Conservation (phyloP, 805 yeast species). For the Lipomyces chichibuensis region DNA sequence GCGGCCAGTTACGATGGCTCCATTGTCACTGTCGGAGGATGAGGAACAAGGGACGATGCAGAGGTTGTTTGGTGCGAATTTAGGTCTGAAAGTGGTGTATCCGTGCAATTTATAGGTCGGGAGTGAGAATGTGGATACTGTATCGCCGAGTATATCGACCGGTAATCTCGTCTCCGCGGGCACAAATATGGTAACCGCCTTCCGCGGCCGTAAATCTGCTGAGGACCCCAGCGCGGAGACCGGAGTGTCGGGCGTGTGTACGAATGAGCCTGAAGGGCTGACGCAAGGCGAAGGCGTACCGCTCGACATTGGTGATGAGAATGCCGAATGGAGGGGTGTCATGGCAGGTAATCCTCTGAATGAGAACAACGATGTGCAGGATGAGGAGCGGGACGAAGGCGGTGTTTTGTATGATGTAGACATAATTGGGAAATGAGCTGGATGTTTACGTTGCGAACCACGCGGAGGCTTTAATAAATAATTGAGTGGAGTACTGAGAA, state of each 20-base stretch:
- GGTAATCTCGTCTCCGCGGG: slow-evolving; percentile 8
- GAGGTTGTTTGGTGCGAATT: slow-evolving; percentile 12
- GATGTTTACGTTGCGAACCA: neutral
- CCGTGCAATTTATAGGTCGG: slow-evolving; percentile 17
- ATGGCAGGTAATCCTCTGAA: neutral
- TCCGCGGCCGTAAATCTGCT: neutral
- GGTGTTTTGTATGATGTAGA: neutral
- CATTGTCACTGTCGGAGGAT: neutral
- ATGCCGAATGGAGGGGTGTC: neutral
- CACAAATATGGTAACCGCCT: slow-evolving; percentile 15
- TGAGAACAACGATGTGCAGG: neutral
- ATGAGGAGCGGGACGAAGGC: neutral
- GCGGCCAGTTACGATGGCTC: slow-evolving; percentile 7
- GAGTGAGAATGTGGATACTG: slow-evolving; percentile 1
- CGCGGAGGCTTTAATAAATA: neutral
- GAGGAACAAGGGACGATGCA: slow-evolving; percentile 7
- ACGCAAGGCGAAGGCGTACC: neutral
- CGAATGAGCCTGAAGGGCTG: neutral
- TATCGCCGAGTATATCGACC: slow-evolving; percentile 5
- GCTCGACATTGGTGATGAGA: slow-evolving; percentile 3
- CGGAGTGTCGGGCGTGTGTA: neutral
- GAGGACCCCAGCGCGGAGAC: neutral
- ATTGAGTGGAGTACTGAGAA: neutral
- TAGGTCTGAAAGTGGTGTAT: slow-evolving; percentile 12
- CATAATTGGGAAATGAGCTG: neutral